phyloP scores from a whole-genome alignment of 768 basidiomycete genomes.

The Hericium erinaceus region DNA sequence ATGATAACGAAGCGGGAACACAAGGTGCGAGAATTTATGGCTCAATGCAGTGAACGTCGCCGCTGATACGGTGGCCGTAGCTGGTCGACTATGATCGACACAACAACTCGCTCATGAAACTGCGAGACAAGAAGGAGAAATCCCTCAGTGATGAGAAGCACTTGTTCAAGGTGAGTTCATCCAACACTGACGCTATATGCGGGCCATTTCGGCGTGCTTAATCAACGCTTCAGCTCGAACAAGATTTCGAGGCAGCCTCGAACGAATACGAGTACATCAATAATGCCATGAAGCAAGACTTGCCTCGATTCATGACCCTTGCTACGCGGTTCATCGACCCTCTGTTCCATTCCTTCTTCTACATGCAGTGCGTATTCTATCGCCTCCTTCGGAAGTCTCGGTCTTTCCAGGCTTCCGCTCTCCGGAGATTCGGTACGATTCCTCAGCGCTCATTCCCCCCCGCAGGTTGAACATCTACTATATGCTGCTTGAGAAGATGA shows the following conservation, averaged over 20 bases:
- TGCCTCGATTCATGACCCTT: conserved; percentile 87
- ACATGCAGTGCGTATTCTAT: conserved; percentile 82
- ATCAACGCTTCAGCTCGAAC: conserved; percentile 56
- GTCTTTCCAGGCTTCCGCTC: neutral
- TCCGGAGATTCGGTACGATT: neutral
- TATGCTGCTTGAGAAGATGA: conserved; percentile 88
- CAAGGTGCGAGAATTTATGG: conserved; percentile 45
- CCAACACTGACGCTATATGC: neutral
- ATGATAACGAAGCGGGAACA: conserved; percentile 94
- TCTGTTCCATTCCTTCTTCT: conserved; percentile 97
- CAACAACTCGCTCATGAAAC: conserved; percentile 91
- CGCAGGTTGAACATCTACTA: conserved; percentile 87
- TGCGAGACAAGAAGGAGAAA: conserved; percentile 98
- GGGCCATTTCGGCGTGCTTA: no score
- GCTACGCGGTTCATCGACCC: conserved; percentile 90
- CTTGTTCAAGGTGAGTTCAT: conserved; percentile 69
- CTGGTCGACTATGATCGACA: conserved; percentile 90
- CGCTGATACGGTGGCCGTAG: conserved; percentile 24
- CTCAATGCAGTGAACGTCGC: neutral
- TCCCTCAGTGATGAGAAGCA: conserved; percentile 94
- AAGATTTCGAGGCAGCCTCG: conserved; percentile 89
- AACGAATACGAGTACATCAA: conserved; percentile 95
- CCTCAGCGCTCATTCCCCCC: neutral
- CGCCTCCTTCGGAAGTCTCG: neutral
- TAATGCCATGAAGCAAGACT: conserved; percentile 78